Conservation (phyloP, 2,329 filamentous ascomycete species). For the Xylariaceae sp. region DNA sequence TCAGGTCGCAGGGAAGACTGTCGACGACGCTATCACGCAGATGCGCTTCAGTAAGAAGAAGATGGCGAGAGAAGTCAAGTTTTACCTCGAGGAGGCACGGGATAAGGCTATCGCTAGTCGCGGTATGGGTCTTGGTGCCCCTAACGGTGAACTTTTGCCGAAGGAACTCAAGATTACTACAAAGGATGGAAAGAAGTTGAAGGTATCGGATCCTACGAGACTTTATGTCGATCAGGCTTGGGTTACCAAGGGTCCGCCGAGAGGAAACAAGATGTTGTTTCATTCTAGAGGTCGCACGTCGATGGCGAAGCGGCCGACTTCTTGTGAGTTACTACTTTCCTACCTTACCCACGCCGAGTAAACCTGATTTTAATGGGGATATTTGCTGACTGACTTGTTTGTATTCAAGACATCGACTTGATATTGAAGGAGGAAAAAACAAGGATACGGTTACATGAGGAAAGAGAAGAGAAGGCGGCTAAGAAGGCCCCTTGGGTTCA, state of each 20-base stretch:
- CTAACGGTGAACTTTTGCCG: constrained; percentile 36
- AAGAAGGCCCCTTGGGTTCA: constrained; percentile 79
- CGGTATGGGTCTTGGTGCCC: constrained; percentile 71
- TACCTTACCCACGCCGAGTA: constrained; percentile 25
- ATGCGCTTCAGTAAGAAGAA: constrained; percentile 97
- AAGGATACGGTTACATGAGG: constrained; percentile 70
- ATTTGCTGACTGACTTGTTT: constrained; percentile 17
- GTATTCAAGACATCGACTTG: constrained; percentile 59
- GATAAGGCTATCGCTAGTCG: constrained; percentile 73
- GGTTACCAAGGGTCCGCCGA: constrained; percentile 71
- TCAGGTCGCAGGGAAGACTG: constrained; percentile 87
- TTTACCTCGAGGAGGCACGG: constrained; percentile 73
- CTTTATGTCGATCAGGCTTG: constrained; percentile 92
- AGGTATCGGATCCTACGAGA: constrained; percentile 66
- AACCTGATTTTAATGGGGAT: neutral
- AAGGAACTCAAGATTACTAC: constrained; percentile 58
- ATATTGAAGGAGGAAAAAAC: constrained; percentile 93
- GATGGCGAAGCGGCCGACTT: constrained; percentile 63
- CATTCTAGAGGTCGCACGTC: constrained; percentile 70
- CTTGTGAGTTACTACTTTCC: constrained; percentile 50
- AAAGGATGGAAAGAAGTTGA: constrained; percentile 68
- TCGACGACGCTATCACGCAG: constrained; percentile 89
- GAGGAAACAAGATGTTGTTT: constrained; percentile 55
- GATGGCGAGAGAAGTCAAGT: constrained; percentile 71
- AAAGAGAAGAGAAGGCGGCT: constrained; percentile 68